phyloP scores from a whole-genome alignment of 164 flowering plant genomes.

The Santalum album region DNA sequence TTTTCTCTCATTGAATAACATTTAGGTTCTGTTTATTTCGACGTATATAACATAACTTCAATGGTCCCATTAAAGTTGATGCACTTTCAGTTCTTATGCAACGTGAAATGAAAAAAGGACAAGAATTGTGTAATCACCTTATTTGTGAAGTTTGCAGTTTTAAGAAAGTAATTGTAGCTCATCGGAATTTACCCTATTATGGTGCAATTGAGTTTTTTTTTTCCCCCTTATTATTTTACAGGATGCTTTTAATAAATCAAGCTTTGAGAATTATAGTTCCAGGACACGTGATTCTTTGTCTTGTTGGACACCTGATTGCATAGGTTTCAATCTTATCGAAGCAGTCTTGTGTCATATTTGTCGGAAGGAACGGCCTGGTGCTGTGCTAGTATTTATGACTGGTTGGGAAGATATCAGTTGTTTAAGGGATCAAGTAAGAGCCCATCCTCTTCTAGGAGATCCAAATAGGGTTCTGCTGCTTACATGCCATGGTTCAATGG shows the following conservation, averaged over 20 bases:
- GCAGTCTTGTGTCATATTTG: conserved; percentile 95
- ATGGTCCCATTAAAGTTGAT: too few species aligned
- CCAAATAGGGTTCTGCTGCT: conserved; percentile 90
- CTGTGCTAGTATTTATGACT: conserved; percentile 95
- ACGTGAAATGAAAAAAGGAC: too few species aligned
- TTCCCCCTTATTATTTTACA: conserved; percentile 22
- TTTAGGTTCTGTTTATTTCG: too few species aligned
- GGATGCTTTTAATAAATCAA: conserved; percentile 81
- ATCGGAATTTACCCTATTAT: neutral
- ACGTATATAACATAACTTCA: too few species aligned
- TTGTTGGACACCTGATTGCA: conserved; percentile 84
- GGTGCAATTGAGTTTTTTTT: neutral
- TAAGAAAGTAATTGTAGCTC: neutral
- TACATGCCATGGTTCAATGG: conserved; percentile 99
- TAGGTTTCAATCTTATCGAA: conserved; percentile 97
- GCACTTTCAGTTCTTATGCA: too few species aligned
- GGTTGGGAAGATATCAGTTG: conserved; percentile 99
- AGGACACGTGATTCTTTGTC: conserved; percentile 83
- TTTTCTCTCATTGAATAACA: too few species aligned
- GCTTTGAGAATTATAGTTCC: conserved; percentile 76
- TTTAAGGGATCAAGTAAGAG: conserved; percentile 86
- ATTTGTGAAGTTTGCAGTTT: neutral
- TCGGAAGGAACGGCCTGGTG: conserved; percentile 93
- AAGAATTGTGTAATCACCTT: too few species aligned
- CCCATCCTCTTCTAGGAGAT: conserved; percentile 95